These are phyloP conservation scores for Xylaria sp. DNA, from an alignment of 2,329 filamentous ascomycete genomes.

Conservation along the genomic window DNA sequence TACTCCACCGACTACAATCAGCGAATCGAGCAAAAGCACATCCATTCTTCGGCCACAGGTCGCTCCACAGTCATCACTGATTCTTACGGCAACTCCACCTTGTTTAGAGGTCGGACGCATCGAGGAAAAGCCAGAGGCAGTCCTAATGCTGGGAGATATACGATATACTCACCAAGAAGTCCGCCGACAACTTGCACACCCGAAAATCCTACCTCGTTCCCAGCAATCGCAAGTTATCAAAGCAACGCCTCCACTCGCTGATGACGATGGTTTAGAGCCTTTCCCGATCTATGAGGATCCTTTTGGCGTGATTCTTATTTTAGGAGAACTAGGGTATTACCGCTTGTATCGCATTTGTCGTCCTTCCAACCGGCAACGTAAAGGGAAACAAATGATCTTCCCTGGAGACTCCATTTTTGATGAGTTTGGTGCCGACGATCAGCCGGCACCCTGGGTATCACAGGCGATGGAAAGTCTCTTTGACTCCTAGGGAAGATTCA, in stretches of 20 bases:
- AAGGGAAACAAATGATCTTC: background rate
- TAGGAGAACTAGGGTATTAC: constrained; percentile 1
- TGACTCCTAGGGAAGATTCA: too few species aligned
- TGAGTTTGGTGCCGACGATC: too few species aligned
- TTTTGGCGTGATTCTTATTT: background rate
- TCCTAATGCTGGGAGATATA: constrained; percentile 4
- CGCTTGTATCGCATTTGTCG: background rate
- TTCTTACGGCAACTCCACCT: background rate
- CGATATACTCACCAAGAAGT: constrained; percentile 1
- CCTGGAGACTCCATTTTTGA: too few species aligned
- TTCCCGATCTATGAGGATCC: constrained; percentile 4
- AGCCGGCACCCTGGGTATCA: too few species aligned
- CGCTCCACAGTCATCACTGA: background rate
- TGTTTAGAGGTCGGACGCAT: background rate
- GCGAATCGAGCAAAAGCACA: background rate
- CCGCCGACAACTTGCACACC: too few species aligned
- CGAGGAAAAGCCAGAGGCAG: background rate
- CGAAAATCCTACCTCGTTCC: background rate
- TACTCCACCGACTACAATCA: background rate
- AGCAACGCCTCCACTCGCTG: background rate
- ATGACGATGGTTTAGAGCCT: background rate
- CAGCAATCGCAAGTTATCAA: too few species aligned
- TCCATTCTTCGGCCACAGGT: background rate
- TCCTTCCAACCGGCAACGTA: background rate
- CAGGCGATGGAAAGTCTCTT: too few species aligned